phyloP scores from a whole-genome alignment of 345 rosid species.

The Iberis pinnata region DNA sequence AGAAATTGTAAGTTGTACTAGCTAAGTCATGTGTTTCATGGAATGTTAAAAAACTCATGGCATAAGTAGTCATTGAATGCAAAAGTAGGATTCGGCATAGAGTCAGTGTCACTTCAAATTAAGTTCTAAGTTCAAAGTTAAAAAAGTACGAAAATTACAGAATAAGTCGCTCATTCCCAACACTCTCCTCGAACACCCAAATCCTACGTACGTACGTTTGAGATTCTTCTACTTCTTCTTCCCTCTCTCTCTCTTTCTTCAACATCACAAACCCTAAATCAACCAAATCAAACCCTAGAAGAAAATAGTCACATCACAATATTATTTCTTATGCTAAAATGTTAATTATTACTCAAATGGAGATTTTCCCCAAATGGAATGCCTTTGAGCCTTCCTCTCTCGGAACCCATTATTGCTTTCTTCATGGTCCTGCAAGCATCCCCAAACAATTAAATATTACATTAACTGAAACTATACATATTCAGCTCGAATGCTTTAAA shows the following conservation, averaged over 20 bases:
- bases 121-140: too few species aligned
- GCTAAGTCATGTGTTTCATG: neutral
- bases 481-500: conserved; percentile 1
- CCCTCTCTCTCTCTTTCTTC: neutral
- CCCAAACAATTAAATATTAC: conserved; percentile 18
- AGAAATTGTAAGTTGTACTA: too few species aligned
- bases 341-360: conserved; percentile 38
- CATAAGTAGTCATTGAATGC: neutral
- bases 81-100: neutral
- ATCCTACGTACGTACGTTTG: conserved; percentile 11
- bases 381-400: conserved; percentile 69
- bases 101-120: neutral
- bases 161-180: conserved; percentile 25
- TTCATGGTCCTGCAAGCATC: conserved; percentile 38
- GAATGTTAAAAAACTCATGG: neutral
- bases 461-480: conserved; percentile 2
- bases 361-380: conserved; percentile 55
- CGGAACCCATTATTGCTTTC: conserved; percentile 52
- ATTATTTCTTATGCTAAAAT: conserved; percentile 4
- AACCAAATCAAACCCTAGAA: conserved; percentile 24
- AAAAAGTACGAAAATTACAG: neutral
- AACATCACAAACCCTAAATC: conserved; percentile 21
- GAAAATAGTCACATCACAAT: conserved; percentile 21
- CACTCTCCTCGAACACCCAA: conserved; percentile 20
- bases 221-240: neutral